phyloP scores from a whole-genome alignment of 768 basidiomycete genomes.

The Clitopilus hobsonii region DNA sequence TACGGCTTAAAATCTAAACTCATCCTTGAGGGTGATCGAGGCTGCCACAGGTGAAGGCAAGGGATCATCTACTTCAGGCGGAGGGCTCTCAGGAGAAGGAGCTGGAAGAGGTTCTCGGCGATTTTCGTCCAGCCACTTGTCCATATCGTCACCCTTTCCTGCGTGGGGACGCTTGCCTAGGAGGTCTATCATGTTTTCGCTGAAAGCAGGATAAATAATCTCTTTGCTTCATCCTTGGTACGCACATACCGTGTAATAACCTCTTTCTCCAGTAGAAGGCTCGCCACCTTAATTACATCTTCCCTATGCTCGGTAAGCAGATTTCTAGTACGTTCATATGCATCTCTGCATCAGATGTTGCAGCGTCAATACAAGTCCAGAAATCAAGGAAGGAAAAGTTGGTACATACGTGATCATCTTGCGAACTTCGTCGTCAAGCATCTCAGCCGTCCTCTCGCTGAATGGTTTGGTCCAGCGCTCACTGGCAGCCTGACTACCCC shows the following conservation, averaged over 20 bases:
- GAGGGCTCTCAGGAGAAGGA: slow-evolving; percentile 17
- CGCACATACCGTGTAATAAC: slow-evolving; percentile 79
- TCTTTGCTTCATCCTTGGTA: background rate
- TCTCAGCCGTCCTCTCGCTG: slow-evolving; percentile 94
- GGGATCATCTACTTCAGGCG: slow-evolving; percentile 33
- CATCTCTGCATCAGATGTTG: slow-evolving; percentile 37
- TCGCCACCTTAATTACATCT: slow-evolving; percentile 92
- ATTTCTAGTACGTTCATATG: slow-evolving; percentile 79
- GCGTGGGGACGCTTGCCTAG: slow-evolving; percentile 80
- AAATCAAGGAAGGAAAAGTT: background rate
- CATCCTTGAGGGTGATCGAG: slow-evolving; percentile 29
- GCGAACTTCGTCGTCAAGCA: slow-evolving; percentile 86
- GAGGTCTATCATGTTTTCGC: slow-evolving; percentile 83
- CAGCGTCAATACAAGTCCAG: background rate
- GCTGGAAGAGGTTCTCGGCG: slow-evolving; percentile 29
- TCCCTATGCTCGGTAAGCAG: slow-evolving; percentile 77
- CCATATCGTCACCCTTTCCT: slow-evolving; percentile 88
- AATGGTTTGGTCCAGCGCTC: slow-evolving; percentile 97
- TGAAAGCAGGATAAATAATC: slow-evolving; percentile 21
- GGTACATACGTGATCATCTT: slow-evolving; percentile 81
- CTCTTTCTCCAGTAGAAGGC: slow-evolving; percentile 89
- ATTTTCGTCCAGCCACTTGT: slow-evolving; percentile 91
- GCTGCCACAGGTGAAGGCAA: slow-evolving; percentile 47
- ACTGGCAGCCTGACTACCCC: slow-evolving; percentile 76
- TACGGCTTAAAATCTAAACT: slow-evolving; percentile 13